phyloP scores from a whole-genome alignment of 2,329 filamentous ascomycete species.

The Sporothrix schenckii region DNA sequence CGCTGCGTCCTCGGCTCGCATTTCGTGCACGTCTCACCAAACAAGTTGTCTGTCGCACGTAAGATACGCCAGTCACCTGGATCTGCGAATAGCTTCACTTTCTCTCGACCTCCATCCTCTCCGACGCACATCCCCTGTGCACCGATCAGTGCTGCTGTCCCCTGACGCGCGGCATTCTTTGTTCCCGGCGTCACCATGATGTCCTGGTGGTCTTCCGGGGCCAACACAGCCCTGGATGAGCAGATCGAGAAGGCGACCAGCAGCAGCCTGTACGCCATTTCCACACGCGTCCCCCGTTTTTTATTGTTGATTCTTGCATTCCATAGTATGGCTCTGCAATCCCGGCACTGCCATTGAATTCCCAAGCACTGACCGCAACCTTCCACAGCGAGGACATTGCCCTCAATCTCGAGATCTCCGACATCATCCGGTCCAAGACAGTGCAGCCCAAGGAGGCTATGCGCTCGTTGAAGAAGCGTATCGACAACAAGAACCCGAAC shows the following conservation, averaged over 20 bases:
- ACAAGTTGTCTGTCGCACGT: background rate
- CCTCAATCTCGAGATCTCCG: constrained; percentile 96
- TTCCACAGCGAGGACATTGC: constrained; percentile 85
- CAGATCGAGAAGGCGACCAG: constrained; percentile 95
- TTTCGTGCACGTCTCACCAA: background rate
- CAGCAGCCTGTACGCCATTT: constrained; percentile 75
- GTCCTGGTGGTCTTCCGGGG: constrained; percentile 94
- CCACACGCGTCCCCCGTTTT: constrained; percentile 8
- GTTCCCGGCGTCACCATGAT: constrained; percentile 59
- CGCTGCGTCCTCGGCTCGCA: background rate
- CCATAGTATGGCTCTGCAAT: background rate
- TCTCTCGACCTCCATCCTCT: background rate
- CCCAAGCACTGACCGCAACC: background rate
- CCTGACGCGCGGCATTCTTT: background rate
- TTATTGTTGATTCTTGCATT: background rate
- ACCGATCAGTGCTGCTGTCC: background rate
- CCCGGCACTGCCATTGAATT: background rate
- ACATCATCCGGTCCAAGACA: constrained; percentile 94
- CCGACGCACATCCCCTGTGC: background rate
- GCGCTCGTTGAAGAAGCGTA: constrained; percentile 89
- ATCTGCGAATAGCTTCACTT: constrained; percentile 24
- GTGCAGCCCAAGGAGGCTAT: constrained; percentile 98
- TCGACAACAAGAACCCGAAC: constrained; percentile 97
- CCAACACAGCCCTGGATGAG: constrained; percentile 89
- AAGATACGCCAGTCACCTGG: constrained; percentile 8